A percentile compares a stretch with the other conserved stretches of the same genome.
These are phyloP conservation scores for Russula foetens DNA, from an alignment of 768 basidiomycete species.

Conservation along the genomic window DNA sequence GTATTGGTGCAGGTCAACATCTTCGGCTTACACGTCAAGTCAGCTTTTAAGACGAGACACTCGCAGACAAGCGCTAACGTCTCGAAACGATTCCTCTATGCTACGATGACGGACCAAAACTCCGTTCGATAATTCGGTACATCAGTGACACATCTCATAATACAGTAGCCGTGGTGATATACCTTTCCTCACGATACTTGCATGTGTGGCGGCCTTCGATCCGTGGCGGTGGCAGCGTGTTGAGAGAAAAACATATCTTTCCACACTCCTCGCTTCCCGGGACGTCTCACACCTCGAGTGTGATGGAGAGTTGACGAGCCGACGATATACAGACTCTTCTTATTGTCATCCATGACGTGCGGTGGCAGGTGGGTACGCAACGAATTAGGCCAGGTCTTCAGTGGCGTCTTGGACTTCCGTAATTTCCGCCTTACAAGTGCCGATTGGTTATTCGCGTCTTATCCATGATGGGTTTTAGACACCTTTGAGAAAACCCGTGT, in stretches of 20 bases:
- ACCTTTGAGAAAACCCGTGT: background rate
- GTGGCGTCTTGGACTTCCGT: background rate
- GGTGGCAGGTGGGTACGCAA: background rate
- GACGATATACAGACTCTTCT: background rate
- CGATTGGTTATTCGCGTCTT: background rate
- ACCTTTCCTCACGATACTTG: background rate
- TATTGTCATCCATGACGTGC: background rate
- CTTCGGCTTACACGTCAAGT: background rate
- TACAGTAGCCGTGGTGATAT: background rate
- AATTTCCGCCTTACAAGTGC: slow-evolving; percentile 6
- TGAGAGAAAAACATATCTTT: background rate
- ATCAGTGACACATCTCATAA: background rate
- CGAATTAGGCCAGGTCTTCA: background rate
- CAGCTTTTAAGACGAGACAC: no score
- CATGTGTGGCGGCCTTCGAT: background rate
- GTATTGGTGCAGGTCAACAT: background rate
- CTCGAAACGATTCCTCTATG: slow-evolving; percentile 1
- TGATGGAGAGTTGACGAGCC: background rate
- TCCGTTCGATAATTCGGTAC: background rate
- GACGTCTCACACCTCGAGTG: background rate
- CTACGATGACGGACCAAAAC: background rate
- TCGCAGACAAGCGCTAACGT: background rate
- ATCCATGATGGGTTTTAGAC: background rate
- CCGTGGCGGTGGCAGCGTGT: background rate
- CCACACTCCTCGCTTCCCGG: background rate